These are phyloP conservation scores for Garcileccinum viscosum DNA, from an alignment of 1,284 basidiomycete genomes.

Conservation along the genomic window DNA sequence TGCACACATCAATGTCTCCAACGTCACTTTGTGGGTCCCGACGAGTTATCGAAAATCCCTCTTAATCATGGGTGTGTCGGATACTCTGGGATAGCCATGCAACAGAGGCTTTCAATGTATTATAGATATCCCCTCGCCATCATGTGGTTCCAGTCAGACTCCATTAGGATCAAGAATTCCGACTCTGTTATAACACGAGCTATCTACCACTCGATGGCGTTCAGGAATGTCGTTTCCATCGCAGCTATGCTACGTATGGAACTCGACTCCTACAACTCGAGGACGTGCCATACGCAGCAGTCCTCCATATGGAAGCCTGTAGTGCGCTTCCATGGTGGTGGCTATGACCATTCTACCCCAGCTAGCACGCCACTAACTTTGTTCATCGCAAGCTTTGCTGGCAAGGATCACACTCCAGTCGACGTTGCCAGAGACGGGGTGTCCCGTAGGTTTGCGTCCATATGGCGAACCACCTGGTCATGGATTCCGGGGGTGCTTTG, in stretches of 20 bases:
- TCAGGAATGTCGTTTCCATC: not conserved
- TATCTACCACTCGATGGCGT: not conserved
- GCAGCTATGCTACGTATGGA: not conserved
- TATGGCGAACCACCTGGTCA: not conserved
- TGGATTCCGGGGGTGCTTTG: not conserved
- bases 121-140: not conserved
- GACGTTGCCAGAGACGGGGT: not conserved
- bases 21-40: not conserved
- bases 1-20: not conserved
- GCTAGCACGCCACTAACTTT: not conserved
- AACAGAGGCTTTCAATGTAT: not conserved
- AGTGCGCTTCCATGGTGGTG: not conserved
- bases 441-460: not conserved
- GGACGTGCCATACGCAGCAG: not conserved
- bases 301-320: slow-evolving; percentile 3
- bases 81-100: not conserved
- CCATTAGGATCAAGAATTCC: not conserved
- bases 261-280: not conserved
- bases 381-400: slow-evolving; percentile 7
- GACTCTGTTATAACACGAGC: not conserved
- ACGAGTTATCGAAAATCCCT: slow-evolving; percentile 1
- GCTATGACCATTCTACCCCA: not conserved
- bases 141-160: not conserved
- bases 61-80: not conserved
- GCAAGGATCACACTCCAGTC: slow-evolving; percentile 6